These are phyloP conservation scores for Beauveria sp. DNA, from an alignment of 2,329 filamentous ascomycete species.

Conservation along the genomic window DNA sequence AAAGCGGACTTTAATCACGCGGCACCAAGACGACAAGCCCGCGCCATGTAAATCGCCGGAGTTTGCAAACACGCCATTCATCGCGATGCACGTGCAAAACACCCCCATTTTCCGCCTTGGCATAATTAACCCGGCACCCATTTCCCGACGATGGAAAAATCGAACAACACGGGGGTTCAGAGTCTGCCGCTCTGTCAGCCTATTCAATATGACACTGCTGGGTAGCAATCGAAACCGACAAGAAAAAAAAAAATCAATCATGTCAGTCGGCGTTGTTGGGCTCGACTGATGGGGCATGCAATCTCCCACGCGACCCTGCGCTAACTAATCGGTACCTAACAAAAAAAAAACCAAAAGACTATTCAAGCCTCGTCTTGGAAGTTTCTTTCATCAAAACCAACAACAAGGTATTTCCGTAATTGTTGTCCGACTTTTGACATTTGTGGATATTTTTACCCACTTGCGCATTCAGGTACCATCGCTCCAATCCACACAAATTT, in stretches of 20 bases:
- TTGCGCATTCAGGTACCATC: neutral
- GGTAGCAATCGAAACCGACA: neutral
- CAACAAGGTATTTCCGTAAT: too few relatives aligned
- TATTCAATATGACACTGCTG: neutral
- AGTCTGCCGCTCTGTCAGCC: neutral
- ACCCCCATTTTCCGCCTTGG: too few relatives aligned
- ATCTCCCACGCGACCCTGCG: neutral
- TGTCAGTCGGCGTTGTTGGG: neutral
- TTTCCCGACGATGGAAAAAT: neutral
- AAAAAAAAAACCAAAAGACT: too few relatives aligned
- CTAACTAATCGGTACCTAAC: neutral
- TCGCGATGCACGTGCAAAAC: too few relatives aligned
- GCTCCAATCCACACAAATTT: neutral
- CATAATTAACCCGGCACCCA: too few relatives aligned
- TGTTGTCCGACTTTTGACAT: too few relatives aligned
- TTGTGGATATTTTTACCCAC: neutral
- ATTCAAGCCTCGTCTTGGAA: too few relatives aligned
- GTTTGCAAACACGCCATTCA: too few relatives aligned
- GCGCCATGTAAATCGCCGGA: too few relatives aligned
- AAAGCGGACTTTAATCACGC: too few relatives aligned
- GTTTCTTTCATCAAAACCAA: too few relatives aligned
- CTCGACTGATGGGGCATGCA: constrained; percentile 1
- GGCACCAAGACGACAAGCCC: too few relatives aligned
- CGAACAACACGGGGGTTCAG: neutral
- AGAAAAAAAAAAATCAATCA: neutral